A percentile compares a stretch with the other conserved stretches of the same genome.
Evolutionary conservation across 805 yeast species (phyloP).

Genomic region (Saccharomycopsis selenospora): DNA sequence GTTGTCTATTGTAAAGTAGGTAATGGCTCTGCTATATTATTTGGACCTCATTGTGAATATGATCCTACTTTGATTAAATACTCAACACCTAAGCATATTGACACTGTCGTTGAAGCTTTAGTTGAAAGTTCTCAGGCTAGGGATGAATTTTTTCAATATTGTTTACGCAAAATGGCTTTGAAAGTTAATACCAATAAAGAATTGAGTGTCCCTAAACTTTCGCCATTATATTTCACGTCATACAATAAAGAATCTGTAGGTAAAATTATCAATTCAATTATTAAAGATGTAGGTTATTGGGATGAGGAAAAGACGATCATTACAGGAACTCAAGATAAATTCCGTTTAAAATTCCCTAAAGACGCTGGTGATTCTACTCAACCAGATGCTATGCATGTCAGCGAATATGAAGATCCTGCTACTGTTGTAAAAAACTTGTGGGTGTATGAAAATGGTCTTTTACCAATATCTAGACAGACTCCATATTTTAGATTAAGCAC

Average conservation of each 20-base stretch:
- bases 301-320: conserved; percentile 35
- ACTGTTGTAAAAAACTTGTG: conserved; percentile 49
- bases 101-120: conserved; percentile 35
- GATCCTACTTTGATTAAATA: conserved; percentile 45
- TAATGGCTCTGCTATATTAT: conserved; percentile 64
- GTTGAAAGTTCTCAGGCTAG: conserved; percentile 41
- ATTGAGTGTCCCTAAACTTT: conserved; percentile 52
- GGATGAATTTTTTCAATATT: conserved; percentile 45
- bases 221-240: conserved; percentile 57
- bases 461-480: conserved; percentile 49
- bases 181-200: conserved; percentile 50
- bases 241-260: conserved; percentile 27
- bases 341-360: conserved; percentile 37
- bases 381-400: conserved; percentile 26
- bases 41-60: conserved; percentile 91
- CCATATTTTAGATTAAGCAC: conserved; percentile 63
- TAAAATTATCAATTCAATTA: conserved; percentile 30
- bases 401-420: conserved; percentile 46
- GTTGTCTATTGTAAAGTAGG: conserved; percentile 63
- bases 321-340: conserved; percentile 49
- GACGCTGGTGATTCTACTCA: conserved; percentile 20
- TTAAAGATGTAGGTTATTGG: conserved; percentile 31
- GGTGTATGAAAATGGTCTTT: conserved; percentile 33
- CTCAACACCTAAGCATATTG: conserved; percentile 26
- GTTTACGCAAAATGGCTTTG: conserved; percentile 57